phyloP scores from a whole-genome alignment of 169 alveolate species.

The Plasmodium relictum region DNA sequence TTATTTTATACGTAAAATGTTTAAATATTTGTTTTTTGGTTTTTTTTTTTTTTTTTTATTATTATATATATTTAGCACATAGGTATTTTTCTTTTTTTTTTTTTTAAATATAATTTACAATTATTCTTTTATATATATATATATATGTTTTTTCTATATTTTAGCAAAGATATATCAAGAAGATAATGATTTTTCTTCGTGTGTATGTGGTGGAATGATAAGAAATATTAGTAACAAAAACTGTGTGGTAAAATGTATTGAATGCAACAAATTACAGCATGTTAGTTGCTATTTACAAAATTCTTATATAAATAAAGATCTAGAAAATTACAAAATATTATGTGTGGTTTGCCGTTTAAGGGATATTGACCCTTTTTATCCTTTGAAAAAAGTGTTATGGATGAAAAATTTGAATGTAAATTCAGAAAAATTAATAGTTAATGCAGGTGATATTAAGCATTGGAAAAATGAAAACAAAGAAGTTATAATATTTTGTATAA shows the following conservation, averaged over 20 bases:
- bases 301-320: conserved; percentile 65
- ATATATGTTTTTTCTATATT: background rate
- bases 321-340: conserved; percentile 79
- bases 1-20: background rate
- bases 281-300: conserved; percentile 49
- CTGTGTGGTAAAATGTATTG: conserved; percentile 70
- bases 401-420: conserved; percentile 78
- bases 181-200: conserved; percentile 62
- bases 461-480: conserved; percentile 83
- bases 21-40: background rate
- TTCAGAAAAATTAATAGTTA: conserved; percentile 68
- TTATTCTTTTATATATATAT: background rate
- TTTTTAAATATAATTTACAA: background rate
- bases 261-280: conserved; percentile 67
- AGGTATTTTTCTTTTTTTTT: background rate
- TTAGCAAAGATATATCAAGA: conserved; percentile 64
- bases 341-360: conserved; percentile 83
- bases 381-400: conserved; percentile 82
- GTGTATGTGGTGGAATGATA: conserved; percentile 74
- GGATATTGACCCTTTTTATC: conserved; percentile 85
- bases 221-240: conserved; percentile 38
- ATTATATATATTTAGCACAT: background rate
- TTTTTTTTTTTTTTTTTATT: background rate
- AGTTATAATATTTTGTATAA: conserved; percentile 70
- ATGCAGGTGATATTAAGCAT: conserved; percentile 76